phyloP scores from a whole-genome alignment of 805 yeast genomes.

The Wickerhamiella alocasiicola region DNA sequence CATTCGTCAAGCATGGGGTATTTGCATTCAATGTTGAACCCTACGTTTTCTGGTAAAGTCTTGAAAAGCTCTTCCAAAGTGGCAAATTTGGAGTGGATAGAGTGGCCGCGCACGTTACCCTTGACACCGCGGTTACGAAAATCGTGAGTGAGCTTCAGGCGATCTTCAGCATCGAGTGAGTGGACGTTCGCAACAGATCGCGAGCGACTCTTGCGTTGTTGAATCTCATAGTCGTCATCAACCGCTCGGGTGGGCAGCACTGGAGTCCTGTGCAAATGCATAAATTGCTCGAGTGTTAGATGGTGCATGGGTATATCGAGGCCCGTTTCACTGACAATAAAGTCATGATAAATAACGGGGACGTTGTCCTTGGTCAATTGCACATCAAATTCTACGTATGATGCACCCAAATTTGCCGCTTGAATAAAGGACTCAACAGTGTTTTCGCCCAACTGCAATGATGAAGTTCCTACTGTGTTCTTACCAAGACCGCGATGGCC shows the following conservation, averaged over 20 bases:
- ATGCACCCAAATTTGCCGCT: conserved; percentile 92
- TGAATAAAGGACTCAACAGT: conserved; percentile 91
- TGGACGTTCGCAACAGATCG: conserved; percentile 5
- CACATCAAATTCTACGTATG: conserved; percentile 93
- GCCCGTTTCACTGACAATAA: conserved; percentile 87
- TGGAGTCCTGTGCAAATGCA: conserved; percentile 19
- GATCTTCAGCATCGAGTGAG: conserved; percentile 32
- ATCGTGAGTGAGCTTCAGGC: conserved; percentile 80
- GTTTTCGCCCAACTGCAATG: conserved; percentile 88
- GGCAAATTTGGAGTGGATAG: conserved; percentile 85
- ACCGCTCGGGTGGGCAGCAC: conserved; percentile 5
- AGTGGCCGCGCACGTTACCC: conserved; percentile 82
- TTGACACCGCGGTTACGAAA: conserved; percentile 77
- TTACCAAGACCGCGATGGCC: conserved; percentile 95
- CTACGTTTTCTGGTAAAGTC: conserved; percentile 70
- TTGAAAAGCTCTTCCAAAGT: conserved; percentile 74
- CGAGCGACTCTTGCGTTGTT: conserved; percentile 4
- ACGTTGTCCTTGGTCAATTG: conserved; percentile 82
- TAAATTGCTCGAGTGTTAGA: conserved; percentile 76
- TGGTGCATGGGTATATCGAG: conserved; percentile 94
- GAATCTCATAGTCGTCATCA: conserved; percentile 9
- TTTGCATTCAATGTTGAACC: conserved; percentile 88
- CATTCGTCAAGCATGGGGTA: conserved; percentile 95
- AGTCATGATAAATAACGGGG: conserved; percentile 92
- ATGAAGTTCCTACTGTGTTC: conserved; percentile 55